phyloP scores from a whole-genome alignment of 129 eudicot genomes.

The Gnaphalium uliginosum region DNA sequence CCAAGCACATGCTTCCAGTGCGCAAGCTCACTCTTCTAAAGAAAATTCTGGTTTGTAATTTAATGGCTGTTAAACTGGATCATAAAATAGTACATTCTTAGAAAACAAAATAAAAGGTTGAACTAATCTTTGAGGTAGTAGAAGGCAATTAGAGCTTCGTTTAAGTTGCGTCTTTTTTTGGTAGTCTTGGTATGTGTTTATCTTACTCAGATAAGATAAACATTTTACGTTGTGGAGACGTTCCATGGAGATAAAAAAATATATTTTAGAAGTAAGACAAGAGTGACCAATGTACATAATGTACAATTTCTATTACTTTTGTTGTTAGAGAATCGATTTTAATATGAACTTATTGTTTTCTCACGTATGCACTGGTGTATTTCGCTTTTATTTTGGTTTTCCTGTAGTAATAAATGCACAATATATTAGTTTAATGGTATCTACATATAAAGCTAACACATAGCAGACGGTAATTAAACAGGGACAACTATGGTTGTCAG shows the following conservation, averaged over 20 bases:
- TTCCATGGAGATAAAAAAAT: too few relatives aligned
- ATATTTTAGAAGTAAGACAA: too few relatives aligned
- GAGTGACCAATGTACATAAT: too few relatives aligned
- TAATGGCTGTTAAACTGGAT: not conserved
- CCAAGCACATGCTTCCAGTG: slow-evolving; percentile 77
- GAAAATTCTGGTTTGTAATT: slow-evolving; percentile 6
- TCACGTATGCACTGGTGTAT: not conserved
- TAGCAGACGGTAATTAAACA: not conserved
- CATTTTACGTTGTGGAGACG: too few relatives aligned
- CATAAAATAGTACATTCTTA: not conserved
- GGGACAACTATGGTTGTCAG: not conserved
- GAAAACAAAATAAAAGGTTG: not conserved
- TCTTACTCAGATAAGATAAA: not conserved
- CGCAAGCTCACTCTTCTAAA: slow-evolving; percentile 16
- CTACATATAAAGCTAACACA: not conserved
- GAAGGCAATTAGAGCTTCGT: not conserved
- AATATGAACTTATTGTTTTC: not conserved
- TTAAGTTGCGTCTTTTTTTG: not conserved
- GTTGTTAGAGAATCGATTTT: not conserved
- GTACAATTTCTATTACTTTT: too few relatives aligned
- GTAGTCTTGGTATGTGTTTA: not conserved
- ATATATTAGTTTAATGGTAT: not conserved
- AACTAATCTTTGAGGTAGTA: slow-evolving; percentile 6
- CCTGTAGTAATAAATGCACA: not conserved
- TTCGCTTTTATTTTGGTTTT: not conserved